Conservation (phyloP, 768 basidiomycete genomes). For the Phlebiopsis gigantea region DNA sequence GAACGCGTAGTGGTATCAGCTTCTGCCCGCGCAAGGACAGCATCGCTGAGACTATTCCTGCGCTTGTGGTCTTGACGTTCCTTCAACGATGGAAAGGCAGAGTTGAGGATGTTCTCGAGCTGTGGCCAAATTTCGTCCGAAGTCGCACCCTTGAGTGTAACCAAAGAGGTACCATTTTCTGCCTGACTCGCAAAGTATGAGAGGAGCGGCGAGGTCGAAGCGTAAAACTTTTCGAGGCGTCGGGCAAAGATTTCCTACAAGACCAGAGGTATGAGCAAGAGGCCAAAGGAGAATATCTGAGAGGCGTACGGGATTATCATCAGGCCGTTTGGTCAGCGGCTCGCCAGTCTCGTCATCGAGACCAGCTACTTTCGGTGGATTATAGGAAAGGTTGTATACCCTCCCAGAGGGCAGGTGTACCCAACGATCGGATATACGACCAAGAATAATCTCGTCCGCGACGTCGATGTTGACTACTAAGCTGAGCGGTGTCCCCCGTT, state of each 20-base stretch:
- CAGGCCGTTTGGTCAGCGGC: constrained; percentile 79
- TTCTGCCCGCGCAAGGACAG: constrained; percentile 32
- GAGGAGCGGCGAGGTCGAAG: constrained; percentile 76
- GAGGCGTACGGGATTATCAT: constrained; percentile 76
- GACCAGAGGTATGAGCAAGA: not conserved
- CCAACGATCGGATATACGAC: constrained; percentile 87
- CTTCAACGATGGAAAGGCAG: constrained; percentile 52
- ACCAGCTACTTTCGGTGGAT: constrained; percentile 73
- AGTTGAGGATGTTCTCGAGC: constrained; percentile 56
- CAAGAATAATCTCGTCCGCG: constrained; percentile 79
- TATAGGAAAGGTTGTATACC: constrained; percentile 88
- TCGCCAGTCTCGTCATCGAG: constrained; percentile 86
- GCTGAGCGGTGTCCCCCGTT: constrained; percentile 60
- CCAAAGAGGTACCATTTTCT: constrained; percentile 45
- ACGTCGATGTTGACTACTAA: constrained; percentile 85
- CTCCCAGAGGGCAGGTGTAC: constrained; percentile 84
- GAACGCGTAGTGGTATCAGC: constrained; percentile 10
- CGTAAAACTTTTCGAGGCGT: constrained; percentile 72
- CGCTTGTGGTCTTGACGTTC: constrained; percentile 44
- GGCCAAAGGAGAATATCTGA: constrained; percentile 6
- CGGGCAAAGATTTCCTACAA: constrained; percentile 71
- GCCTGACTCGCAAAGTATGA: constrained; percentile 52
- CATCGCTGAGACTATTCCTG: constrained; percentile 50
- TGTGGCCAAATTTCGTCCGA: constrained; percentile 91
- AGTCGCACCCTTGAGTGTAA: constrained; percentile 63